Percentiles rank a stretch among this genome's conserved stretches.
Conservation (phyloP, 169 alveolate species). For the Cardiosporidium cionae region DNA sequence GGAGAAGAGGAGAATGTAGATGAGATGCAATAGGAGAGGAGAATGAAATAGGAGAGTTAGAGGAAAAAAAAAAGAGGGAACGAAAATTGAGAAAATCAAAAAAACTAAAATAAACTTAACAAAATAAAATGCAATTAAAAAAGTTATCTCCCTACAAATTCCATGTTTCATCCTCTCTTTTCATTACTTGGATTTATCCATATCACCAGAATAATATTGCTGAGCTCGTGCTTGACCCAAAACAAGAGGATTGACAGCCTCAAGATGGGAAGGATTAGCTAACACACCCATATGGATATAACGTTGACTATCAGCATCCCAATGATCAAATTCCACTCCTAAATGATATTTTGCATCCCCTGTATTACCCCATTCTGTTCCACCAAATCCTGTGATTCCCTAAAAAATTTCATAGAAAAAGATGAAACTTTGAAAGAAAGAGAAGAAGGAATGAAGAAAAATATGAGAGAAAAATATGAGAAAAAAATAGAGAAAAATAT, state of each 20-base stretch:
- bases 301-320: slow-evolving; percentile 50
- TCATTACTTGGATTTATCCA: neutral
- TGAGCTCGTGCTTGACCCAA: slow-evolving; percentile 83
- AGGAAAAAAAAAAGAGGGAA: neutral
- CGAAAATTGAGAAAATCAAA: too few species aligned
- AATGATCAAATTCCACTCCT: slow-evolving; percentile 65
- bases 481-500: too few species aligned
- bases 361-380: slow-evolving; percentile 48
- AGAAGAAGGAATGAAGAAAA: too few species aligned
- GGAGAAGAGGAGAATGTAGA: neutral
- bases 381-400: slow-evolving; percentile 57
- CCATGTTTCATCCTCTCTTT: too few species aligned
- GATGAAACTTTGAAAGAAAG: too few species aligned
- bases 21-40: neutral
- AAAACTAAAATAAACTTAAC: too few species aligned
- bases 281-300: slow-evolving; percentile 61
- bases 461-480: too few species aligned
- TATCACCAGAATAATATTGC: slow-evolving; percentile 60
- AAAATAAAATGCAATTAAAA: too few species aligned
- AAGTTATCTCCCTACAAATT: too few species aligned
- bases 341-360: slow-evolving; percentile 92
- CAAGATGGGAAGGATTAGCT: slow-evolving; percentile 89
- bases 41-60: neutral
- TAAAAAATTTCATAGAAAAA: too few species aligned
- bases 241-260: slow-evolving; percentile 84